Base-by-base conservation (phyloP, 129 eudicot genomes). In the Escallonia herrerae region DNA sequence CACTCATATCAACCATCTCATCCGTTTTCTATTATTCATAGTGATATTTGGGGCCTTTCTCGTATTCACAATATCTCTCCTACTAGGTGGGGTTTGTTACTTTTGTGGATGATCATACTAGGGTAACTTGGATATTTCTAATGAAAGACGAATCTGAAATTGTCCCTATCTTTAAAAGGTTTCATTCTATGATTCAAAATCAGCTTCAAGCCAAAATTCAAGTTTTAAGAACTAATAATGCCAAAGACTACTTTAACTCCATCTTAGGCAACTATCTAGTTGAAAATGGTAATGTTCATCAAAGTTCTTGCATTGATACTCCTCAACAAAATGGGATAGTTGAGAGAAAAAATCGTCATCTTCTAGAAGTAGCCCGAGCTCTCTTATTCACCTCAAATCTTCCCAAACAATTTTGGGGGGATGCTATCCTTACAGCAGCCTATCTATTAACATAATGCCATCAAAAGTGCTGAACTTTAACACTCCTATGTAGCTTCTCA, bases 281-380 rank as follows among this genome's bases (percentile, higher is more conserved):
- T 3, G 2, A 33, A 2, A 3, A 58, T 4, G 65, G 73, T 1
- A 68, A 57, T n/a, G 9, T 58, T 22, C 64, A 68, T 41, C 55
- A 68, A 59, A 69, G 33, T 5, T 15, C 58, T 3, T 69, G 58
- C 46, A 12, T 69, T 3, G 56, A 33, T 15, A 67, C 39, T 6
- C 72, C 64, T 4, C 72, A 68, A 57, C 72, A 68, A 57, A 68
- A 68, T 56, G 72, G 72, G 4, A 11, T 5, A 2, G 64, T 33
- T 12, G 56, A 68, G 10, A 8, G 72, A 8, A 56, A 68, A 68
- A 59, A 68, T 37, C 56, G 64, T 10, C 56, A 56, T 22, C 22
- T 22, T 22, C 33, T 22, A 22, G 1, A 22, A 22, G 33, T 22
- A 22, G 33, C 33, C 33, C 33, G 33, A 22, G 33, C 33, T 22